Base-by-base conservation (phyloP, 2,329 filamentous ascomycete species). In the Biscogniauxia sp. region DNA sequence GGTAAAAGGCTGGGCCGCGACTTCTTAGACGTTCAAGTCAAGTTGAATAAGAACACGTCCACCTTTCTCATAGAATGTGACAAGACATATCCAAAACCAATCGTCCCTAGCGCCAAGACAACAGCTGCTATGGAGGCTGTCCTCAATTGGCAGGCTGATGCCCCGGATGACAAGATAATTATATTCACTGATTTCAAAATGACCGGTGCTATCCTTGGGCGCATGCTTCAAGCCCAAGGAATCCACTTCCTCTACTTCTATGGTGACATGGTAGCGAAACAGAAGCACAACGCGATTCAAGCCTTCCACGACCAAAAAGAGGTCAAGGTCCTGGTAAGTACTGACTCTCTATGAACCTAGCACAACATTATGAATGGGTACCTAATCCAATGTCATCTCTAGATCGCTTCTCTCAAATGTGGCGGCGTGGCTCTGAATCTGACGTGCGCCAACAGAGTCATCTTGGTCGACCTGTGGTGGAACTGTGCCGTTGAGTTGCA, bases 401-500 rank as follows among this genome's bases (percentile, higher is more conserved):
- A 80, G 75, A 59, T 81, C 3, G 62, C 73, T 0, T 74, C 75
- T 0, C 61, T 80, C 37, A 69, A 62, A 17, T 74, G 71, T 15
- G 76, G 77, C 1, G 73, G 73, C 0, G 73, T 77, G 13, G 75
- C 72, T 25, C 75, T 78, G 56, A 81, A 82, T 50, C 60, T 82
- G 0, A 75, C 70, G 0, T 71, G 63, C 2, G 80, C 79, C 1
- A 85, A 84, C 54, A 79, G 83, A 3, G 81, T 85, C 20, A 84
- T 87, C 20, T 73, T 83, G 0, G 56, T 84, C 0, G 84, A 88
- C 32, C 73, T 78, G 0, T 87, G 84, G 83, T 92, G 85, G 85
- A 91, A 91, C 59, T 73, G 73, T 1, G 77, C 80, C 0, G 72
- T 79, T 0, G 87, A 92, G 65, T 76, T 85, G n/a, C 89, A 92